Evolutionary conservation across 2,329 filamentous ascomycete species (phyloP).

Genomic region (Fusarium torulosum): DNA sequence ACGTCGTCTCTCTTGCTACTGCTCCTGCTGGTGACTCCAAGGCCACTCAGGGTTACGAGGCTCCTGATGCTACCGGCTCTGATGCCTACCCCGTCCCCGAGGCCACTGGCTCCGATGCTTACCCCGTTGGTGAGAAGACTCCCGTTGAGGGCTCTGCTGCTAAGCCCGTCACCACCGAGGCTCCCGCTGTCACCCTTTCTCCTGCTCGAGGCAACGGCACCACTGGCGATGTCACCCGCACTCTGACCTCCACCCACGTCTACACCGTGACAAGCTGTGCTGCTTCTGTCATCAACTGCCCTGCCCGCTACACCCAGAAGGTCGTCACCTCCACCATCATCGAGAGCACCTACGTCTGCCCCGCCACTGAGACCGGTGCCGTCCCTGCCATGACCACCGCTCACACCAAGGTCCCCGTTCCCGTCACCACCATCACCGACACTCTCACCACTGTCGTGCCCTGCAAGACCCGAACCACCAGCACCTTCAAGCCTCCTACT

Average conservation of each 20-base stretch:
- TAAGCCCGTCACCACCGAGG: conserved; percentile 3
- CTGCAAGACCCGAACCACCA: conserved; percentile 44
- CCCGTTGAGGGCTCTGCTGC: background rate
- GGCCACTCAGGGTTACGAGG: background rate
- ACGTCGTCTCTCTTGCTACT: conserved; percentile 12
- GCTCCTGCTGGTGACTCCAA: conserved; percentile 8
- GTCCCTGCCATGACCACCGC: conserved; percentile 21
- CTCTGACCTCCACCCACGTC: conserved; percentile 42
- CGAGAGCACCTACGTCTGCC: conserved; percentile 43
- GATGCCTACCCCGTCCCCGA: background rate
- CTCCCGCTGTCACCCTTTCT: background rate
- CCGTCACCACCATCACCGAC: conserved; percentile 44
- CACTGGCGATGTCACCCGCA: conserved; percentile 41
- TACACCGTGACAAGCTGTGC: conserved; percentile 55
- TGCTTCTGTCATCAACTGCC: conserved; percentile 56
- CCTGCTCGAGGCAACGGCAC: conserved; percentile 7
- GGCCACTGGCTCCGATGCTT: background rate
- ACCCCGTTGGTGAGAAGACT: background rate
- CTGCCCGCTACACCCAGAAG: conserved; percentile 52
- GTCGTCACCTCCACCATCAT: conserved; percentile 48
- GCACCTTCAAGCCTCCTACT: conserved; percentile 44
- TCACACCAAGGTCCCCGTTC: conserved; percentile 21
- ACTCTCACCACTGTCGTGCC: conserved; percentile 46
- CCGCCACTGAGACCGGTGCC: conserved; percentile 35
- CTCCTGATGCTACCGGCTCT: background rate